Base-by-base conservation (phyloP, 2,329 filamentous ascomycete genomes). In the Gaeumannomyces sp. region DNA sequence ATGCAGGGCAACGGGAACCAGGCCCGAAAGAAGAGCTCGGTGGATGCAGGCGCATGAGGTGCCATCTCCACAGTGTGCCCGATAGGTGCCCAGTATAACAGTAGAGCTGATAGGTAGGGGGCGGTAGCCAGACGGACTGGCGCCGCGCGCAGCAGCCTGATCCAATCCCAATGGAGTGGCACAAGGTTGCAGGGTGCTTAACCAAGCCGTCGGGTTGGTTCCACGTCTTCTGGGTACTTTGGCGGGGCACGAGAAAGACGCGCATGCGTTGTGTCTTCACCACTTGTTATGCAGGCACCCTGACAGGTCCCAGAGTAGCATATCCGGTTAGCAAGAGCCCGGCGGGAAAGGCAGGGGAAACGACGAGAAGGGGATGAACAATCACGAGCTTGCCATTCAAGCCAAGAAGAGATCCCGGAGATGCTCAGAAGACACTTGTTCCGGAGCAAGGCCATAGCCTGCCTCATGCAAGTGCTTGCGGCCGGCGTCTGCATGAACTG, bases 141-240 rank as follows among this genome's bases (percentile, higher is more conserved):
- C 45, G 45, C 45, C 19, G 45, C 10, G 19, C 19, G 13, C 4
- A 50, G 5, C 45, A n/a, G 45, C 11, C 45, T 7, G 45, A n/a
- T 19, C 45, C 45, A n/a, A n/a, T 53, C 45, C 45, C 22, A 22
- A 53, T 3, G 7, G 45, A 53, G 60, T 62, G 28, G 60, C n/a
- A 50, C 60, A 62, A 53, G 28, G 35, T n/a, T 62, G 60, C 60
- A 62, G 45, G 29, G 50, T 50, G 60, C 60, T 62, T 50, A 62
- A 50, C 60, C 60, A 28, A 53, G 60, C 60, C 60, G 60, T 53
- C 60, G 60, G 60, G 60, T 50, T 53, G 60, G 28, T n/a, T 62
- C 57, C 25, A n/a, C 45, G 10, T 53, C 45, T 8, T n/a, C 22
- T 7, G 8, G 45, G 45, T n/a, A 6, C 16, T 8, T n/a, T n/a